These are phyloP conservation scores for Tilletia horrida DNA, from an alignment of 1,284 basidiomycete genomes.

Conservation along the genomic window DNA sequence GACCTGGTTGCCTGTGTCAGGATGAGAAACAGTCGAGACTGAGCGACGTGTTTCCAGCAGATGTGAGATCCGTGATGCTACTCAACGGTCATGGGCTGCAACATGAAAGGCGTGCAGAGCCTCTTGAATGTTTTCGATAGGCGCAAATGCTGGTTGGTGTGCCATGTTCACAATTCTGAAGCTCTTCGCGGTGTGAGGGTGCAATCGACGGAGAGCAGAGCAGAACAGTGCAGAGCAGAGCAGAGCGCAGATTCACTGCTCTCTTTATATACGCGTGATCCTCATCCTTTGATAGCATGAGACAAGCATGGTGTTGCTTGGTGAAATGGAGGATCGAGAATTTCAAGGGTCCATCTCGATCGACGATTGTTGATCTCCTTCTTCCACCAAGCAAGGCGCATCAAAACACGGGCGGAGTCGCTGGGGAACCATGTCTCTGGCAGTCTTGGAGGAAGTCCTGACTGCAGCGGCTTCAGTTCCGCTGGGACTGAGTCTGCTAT, in stretches of 20 bases:
- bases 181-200: not conserved
- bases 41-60: no score
- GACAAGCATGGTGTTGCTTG: no score
- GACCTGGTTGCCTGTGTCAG: conserved; percentile 20
- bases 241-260: not conserved
- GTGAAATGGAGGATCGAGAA: no score
- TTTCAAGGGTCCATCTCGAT: no score
- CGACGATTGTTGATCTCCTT: not conserved
- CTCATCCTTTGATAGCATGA: no score
- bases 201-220: not conserved
- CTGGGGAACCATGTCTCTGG: not conserved
- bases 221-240: not conserved
- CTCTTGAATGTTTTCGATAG: conserved; percentile 28
- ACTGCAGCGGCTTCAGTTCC: not conserved
- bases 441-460: conserved; percentile 7
- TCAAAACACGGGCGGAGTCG: not conserved
- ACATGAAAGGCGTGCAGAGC: conserved; percentile 37
- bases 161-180: not conserved
- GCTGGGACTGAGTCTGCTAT: not conserved
- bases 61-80: no score
- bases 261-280: not conserved
- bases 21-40: not conserved
- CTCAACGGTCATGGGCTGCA: conserved; percentile 27
- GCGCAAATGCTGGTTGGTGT: conserved; percentile 17
- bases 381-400: not conserved